Conservation (phyloP, 345 rosid genomes). For the Gossypium longicalyx region DNA sequence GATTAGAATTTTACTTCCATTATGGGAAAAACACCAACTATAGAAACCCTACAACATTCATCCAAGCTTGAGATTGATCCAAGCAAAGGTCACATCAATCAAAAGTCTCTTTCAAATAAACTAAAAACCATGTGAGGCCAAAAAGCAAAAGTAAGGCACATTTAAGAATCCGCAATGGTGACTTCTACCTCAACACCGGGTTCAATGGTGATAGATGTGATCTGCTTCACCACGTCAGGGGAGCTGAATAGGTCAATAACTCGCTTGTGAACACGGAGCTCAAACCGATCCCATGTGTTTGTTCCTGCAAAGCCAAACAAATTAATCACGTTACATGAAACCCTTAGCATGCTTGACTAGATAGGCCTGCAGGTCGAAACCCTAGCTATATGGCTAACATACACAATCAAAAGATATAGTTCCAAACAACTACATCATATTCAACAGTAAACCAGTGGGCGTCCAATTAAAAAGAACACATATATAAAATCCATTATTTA, state of each 20-base stretch:
- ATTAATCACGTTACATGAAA: background rate
- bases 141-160: background rate
- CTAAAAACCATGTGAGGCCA: slow-evolving; percentile 5
- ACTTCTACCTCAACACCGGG: slow-evolving; percentile 80
- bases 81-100: background rate
- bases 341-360: background rate
- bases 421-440: too few relatives aligned
- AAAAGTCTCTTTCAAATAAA: slow-evolving; percentile 1
- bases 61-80: background rate
- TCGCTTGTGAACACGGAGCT: slow-evolving; percentile 70
- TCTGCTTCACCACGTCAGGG: slow-evolving; percentile 74
- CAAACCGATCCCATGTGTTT: slow-evolving; percentile 74
- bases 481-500: too few relatives aligned
- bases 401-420: too few relatives aligned
- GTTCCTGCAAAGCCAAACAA: slow-evolving; percentile 42
- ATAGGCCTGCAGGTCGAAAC: too few relatives aligned
- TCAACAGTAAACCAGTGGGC: too few relatives aligned
- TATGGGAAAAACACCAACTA: slow-evolving; percentile 13
- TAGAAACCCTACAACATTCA: slow-evolving; percentile 12
- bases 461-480: too few relatives aligned
- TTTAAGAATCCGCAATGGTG: slow-evolving; percentile 54
- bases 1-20: too few relatives aligned
- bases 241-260: slow-evolving; percentile 74
- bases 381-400: too few relatives aligned
- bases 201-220: slow-evolving; percentile 69